These are phyloP conservation scores for Ananas comosus DNA, from an alignment of 176 grass and related monocot genomes.

Conservation along the genomic window DNA sequence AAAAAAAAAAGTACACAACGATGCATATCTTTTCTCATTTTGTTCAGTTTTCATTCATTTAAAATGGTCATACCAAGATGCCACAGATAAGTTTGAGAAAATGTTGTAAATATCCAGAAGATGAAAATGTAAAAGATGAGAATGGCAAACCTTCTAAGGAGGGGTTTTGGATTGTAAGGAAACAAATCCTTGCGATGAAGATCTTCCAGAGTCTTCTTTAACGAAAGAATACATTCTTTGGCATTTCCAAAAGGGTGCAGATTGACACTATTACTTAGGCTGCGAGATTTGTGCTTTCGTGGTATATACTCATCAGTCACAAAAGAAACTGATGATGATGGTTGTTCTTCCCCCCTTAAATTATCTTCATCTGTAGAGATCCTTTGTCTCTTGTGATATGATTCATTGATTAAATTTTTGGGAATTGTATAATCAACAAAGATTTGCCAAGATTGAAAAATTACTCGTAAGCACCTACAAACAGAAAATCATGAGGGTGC, in stretches of 20 bases:
- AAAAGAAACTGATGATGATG: not conserved
- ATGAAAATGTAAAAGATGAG: not conserved
- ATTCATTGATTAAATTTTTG: conserved; percentile 25
- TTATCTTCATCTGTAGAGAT: conserved; percentile 26
- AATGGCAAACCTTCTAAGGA: conserved; percentile 62
- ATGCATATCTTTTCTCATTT: conserved; percentile 3
- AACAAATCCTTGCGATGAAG: conserved; percentile 68
- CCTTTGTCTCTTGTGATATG: conserved; percentile 50
- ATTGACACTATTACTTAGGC: conserved; percentile 7
- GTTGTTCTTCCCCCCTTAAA: conserved; percentile 10
- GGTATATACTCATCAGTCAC: conserved; percentile 12
- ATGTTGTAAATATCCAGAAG: conserved; percentile 11
- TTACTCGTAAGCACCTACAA: conserved; percentile 56
- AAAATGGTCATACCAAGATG: not conserved
- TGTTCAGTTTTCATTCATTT: conserved; percentile 13
- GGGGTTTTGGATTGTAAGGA: conserved; percentile 81
- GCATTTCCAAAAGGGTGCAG: conserved; percentile 39
- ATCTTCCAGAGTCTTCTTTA: conserved; percentile 72
- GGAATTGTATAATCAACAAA: conserved; percentile 49
- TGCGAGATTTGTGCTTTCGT: conserved; percentile 6
- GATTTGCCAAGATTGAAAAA: conserved; percentile 61
- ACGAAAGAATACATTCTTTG: conserved; percentile 68
- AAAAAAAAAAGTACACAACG: not conserved
- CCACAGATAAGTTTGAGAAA: conserved; percentile 4
- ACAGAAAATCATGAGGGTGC: conserved; percentile 1